Evolutionary conservation across 306 rosid genomes (phyloP).

Genomic region (Cyclanthera cordifolia): DNA sequence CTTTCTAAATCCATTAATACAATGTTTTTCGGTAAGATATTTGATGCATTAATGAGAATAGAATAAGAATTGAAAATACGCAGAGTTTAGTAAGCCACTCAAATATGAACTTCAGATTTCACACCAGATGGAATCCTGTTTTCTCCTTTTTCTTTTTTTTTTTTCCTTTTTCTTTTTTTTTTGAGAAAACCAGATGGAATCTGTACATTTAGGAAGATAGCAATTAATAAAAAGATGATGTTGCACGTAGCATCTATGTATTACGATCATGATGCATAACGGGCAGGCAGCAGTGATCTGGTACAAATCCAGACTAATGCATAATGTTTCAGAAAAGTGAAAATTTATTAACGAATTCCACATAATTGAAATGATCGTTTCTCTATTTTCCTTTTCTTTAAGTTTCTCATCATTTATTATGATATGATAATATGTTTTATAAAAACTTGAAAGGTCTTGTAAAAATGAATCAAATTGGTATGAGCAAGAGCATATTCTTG

Average conservation of each 20-base stretch:
- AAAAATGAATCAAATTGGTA: too few species aligned
- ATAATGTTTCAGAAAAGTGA: not conserved
- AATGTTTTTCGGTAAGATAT: not conserved
- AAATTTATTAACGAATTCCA: not conserved
- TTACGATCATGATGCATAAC: not conserved
- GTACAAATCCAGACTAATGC: not conserved
- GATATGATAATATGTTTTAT: not conserved
- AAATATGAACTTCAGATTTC: not conserved
- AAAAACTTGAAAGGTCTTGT: too few species aligned
- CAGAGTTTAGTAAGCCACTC: not conserved
- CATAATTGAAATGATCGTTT: not conserved
- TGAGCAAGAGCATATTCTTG: too few species aligned
- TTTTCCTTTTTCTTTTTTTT: not conserved
- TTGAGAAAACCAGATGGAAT: not conserved
- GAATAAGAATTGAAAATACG: not conserved
- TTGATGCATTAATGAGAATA: not conserved
- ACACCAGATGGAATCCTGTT: too few species aligned
- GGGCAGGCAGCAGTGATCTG: not conserved
- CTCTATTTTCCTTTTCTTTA: not conserved
- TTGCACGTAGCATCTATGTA: not conserved
- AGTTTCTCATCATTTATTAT: not conserved
- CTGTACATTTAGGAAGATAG: not conserved
- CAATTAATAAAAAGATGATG: not conserved
- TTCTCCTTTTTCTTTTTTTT: not conserved
- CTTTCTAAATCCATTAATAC: not conserved